These are phyloP conservation scores for Zea mays DNA, from an alignment of 176 grass and related monocot genomes.

Conservation along the genomic window DNA sequence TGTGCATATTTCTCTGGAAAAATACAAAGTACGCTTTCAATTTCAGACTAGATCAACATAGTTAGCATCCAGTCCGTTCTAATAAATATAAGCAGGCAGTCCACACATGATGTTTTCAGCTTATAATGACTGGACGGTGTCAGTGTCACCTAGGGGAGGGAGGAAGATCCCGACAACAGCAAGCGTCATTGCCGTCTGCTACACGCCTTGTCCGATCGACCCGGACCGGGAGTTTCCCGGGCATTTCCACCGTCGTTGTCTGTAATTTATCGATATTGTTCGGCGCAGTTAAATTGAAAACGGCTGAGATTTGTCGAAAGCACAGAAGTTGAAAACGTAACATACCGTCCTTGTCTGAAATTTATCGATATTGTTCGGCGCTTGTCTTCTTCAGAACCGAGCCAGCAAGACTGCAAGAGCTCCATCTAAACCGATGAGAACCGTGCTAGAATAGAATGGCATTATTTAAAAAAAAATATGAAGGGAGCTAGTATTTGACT, in stretches of 20 bases:
- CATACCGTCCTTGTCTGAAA: too few species aligned
- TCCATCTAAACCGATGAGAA: too few species aligned
- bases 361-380: too few species aligned
- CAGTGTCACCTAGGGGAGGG: background rate
- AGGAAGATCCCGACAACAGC: background rate
- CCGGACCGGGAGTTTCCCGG: background rate
- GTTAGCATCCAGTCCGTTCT: background rate
- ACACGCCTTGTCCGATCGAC: background rate
- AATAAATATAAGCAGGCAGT: background rate
- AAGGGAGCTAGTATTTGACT: background rate
- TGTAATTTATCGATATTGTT: background rate
- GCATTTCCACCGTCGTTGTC: conserved; percentile 14
- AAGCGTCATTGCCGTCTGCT: conserved; percentile 13
- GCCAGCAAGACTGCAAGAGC: too few species aligned
- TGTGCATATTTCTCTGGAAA: background rate
- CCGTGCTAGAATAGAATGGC: too few species aligned
- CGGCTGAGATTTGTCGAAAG: too few species aligned
- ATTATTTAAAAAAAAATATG: too few species aligned
- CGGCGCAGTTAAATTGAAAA: background rate
- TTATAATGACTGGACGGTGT: conserved; percentile 7
- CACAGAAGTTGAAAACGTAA: background rate
- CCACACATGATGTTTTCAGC: background rate
- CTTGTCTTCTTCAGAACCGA: too few species aligned
- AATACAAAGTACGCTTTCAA: background rate
- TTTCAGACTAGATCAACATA: background rate